Base-by-base conservation (phyloP, 768 basidiomycete species). In the Guyanaporus albipodus region DNA sequence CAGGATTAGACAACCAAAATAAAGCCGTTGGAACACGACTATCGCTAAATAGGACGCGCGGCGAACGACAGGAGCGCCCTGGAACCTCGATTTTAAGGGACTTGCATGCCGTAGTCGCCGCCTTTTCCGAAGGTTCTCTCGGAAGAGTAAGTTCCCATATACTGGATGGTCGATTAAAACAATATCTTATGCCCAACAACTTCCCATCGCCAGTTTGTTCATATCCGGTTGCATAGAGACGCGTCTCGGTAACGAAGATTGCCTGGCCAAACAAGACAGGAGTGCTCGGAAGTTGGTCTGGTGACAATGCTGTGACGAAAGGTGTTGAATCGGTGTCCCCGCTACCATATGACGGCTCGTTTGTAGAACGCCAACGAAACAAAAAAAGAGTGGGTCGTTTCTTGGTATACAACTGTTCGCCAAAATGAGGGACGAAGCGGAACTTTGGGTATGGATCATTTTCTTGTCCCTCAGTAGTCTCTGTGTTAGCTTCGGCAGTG, bases 181-280 rank as follows among this genome's bases (percentile, higher is more conserved):
- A 87, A 4, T 68, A 67, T 49, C 74, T 78, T 47, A 81, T 60
- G 0, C 85, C 85, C 14, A 87, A 67, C 14, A 79, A 53, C 33
- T 79, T 75, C 6, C 75, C 79, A 42, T 87, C 83, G 1, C 60
- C 57, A 2, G 78, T 75, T 34, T 73, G 70, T 38, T 83, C 79
- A 57, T 82, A 85, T 0, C 83, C 85, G 0, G 80, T 82, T 0
- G 79, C 79, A 44, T 77, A 78, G 6, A 87, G 51, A 18, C 64
- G 61, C 6, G 67, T 61, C 17, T 67, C 62, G 0, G 72, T 66
- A 6, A 66, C 68, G 57, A 86, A 85, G 1, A 71, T 60, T 0
- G 77, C 75, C 53, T 85, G 83, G 14, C 79, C 82, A 38, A 83
- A 77, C 10, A 74, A 58, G 12, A 75, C 59, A 4, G 67, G 50